Conservation (phyloP, 768 basidiomycete genomes). For the Collybia mongolica region DNA sequence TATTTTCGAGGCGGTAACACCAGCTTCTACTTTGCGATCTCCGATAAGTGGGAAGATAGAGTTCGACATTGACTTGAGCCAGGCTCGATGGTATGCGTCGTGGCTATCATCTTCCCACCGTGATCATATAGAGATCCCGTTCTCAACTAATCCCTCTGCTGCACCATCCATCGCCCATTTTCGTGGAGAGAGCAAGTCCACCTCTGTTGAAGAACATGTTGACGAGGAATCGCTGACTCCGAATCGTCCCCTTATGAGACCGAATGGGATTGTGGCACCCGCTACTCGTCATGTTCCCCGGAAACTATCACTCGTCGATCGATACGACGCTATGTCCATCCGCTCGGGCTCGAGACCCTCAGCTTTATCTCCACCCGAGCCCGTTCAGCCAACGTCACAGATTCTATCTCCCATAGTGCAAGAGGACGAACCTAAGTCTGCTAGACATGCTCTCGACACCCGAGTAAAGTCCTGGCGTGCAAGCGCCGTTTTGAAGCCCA, state of each 20-base stretch:
- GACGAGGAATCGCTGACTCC: slow-evolving; percentile 28
- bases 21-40: slow-evolving; percentile 31
- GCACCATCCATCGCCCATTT: slow-evolving; percentile 49
- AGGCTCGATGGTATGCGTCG: slow-evolving; percentile 76
- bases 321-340: slow-evolving; percentile 46
- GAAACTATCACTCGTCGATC: slow-evolving; percentile 69
- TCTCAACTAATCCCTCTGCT: slow-evolving; percentile 33
- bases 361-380: slow-evolving; percentile 25
- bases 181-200: slow-evolving; percentile 54
- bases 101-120: slow-evolving; percentile 59
- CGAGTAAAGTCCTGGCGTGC: slow-evolving; percentile 70
- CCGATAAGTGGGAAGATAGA: slow-evolving; percentile 81
- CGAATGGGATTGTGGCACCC: slow-evolving; percentile 26
- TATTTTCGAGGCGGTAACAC: slow-evolving; percentile 43
- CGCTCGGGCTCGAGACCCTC: slow-evolving; percentile 32
- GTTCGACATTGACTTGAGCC: slow-evolving; percentile 78
- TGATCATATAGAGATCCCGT: slow-evolving; percentile 39
- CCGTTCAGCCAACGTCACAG: slow-evolving; percentile 23
- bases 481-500: slow-evolving; percentile 47
- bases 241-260: slow-evolving; percentile 29
- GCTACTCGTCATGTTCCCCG: slow-evolving; percentile 53
- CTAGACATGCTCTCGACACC: slow-evolving; percentile 50
- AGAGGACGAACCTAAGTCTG: slow-evolving; percentile 53
- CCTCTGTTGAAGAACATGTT: slow-evolving; percentile 34
- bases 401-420: slow-evolving; percentile 62